phyloP scores from a whole-genome alignment of 768 basidiomycete genomes.

The Pleurotus pulmonarius region DNA sequence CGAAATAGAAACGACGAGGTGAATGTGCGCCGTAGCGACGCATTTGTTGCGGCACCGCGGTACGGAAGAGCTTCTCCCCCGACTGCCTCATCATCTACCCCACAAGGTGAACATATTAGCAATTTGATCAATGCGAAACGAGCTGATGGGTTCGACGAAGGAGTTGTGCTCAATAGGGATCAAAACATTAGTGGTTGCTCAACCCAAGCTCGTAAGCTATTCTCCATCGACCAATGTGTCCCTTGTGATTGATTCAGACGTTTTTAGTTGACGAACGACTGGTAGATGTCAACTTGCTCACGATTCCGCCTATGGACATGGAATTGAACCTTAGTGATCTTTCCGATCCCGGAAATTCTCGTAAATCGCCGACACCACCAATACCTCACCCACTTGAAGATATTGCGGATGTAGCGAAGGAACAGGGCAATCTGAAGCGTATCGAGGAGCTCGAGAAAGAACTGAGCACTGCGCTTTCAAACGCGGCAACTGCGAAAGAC shows the following conservation, averaged over 20 bases:
- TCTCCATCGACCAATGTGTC: neutral
- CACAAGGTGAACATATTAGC: no score
- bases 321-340: neutral
- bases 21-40: no score
- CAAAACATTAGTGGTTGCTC: neutral
- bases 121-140: no score
- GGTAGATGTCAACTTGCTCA: neutral
- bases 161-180: neutral
- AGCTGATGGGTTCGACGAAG: no score
- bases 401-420: neutral
- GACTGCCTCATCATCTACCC: no score
- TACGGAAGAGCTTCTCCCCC: no score
- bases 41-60: no score
- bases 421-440: neutral
- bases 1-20: no score
- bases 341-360: neutral
- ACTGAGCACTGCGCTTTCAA: neutral
- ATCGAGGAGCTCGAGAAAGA: neutral
- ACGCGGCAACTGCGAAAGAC: neutral
- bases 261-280: conserved; percentile 1
- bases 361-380: neutral
- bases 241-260: neutral
- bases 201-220: conserved; percentile 1
- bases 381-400: neutral
- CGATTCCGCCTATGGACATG: neutral